These are phyloP conservation scores for Porogramme epimiltina DNA, from an alignment of 1,284 basidiomycete species.

Conservation along the genomic window DNA sequence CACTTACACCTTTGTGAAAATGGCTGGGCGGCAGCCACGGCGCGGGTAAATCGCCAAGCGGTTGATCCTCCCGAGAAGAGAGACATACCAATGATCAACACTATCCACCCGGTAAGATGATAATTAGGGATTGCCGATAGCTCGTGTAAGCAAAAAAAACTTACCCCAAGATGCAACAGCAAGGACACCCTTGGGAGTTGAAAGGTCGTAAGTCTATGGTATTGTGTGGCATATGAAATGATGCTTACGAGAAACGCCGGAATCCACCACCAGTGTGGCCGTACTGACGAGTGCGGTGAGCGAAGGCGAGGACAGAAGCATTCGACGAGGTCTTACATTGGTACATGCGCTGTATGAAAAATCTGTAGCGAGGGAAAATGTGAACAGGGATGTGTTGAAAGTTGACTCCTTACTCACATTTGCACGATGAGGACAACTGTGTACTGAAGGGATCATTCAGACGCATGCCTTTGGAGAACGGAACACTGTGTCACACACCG, in stretches of 20 bases:
- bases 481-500: neutral
- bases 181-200: slow-evolving; percentile 3
- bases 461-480: neutral
- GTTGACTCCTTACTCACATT: slow-evolving; percentile 6
- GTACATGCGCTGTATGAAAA: slow-evolving; percentile 19
- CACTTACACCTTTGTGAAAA: slow-evolving; percentile 3
- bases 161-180: slow-evolving; percentile 14
- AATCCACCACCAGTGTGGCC: slow-evolving; percentile 17
- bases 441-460: slow-evolving; percentile 1
- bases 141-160: neutral
- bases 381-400: neutral
- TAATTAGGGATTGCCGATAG: too few relatives aligned
- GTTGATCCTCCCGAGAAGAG: too few relatives aligned
- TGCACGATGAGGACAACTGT: slow-evolving; percentile 16
- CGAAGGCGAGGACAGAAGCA: neutral
- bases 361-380: slow-evolving; percentile 1
- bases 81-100: slow-evolving; percentile 6
- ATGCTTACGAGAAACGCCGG: slow-evolving; percentile 8
- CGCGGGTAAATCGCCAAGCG: too few relatives aligned
- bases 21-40: neutral
- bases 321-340: slow-evolving; percentile 4
- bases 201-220: neutral
- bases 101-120: neutral
- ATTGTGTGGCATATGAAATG: too few relatives aligned
- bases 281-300: neutral